Base-by-base conservation (phyloP, 257 asterid genomes). In the Fraxinus quadrangulata region DNA sequence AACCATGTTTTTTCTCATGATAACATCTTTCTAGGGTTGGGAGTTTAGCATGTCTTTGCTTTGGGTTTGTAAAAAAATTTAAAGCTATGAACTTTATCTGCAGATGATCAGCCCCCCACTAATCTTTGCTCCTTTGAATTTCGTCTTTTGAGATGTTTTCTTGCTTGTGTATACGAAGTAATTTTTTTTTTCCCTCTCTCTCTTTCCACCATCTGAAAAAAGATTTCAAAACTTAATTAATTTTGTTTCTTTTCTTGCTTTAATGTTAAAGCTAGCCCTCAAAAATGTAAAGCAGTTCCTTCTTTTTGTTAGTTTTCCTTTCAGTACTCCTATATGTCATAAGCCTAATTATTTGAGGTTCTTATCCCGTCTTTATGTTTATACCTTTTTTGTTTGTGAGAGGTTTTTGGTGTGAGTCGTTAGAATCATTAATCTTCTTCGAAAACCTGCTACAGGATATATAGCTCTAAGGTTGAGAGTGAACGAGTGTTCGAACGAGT, bases 1-100 rank as follows among this genome's bases (percentile, higher is more conserved):
- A 61, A 78, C 76, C 83, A 73, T 82, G 73, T 77, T 75, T 69
- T 68, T 73, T 74, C 65, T 88, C 78, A 90, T 89, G 72, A 85
- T 89, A 71, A n/a, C 83, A 66, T 81, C 87, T 88, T 79, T 79
- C 84, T 85, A 80, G 90, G 88, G 87, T 81, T 82, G 83, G 10
- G 72, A 36, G 82, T 83, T 78, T 79, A 66, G n/a, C 71, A 73
- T 75, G 76, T 75, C 28, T 75, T 71, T 63, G 77, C 79, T 77
- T 79, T 72, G 67, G 72, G 73, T 77, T 82, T 36, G 51, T 23
- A 71, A 78, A 39, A 31, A 37, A 40, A 40, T 10, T 61, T 16
- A 42, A 63, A 17, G 24, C n/a, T 42, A 31, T 74, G 67, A 31
- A 13, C 51, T 72, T 79, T 76, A 23, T 61, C 68, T 61, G 68